A percentile compares a stretch with the other conserved stretches of the same genome.
These are phyloP conservation scores for Pleurotus eryngii DNA, from an alignment of 768 basidiomycete species.

Conservation along the genomic window DNA sequence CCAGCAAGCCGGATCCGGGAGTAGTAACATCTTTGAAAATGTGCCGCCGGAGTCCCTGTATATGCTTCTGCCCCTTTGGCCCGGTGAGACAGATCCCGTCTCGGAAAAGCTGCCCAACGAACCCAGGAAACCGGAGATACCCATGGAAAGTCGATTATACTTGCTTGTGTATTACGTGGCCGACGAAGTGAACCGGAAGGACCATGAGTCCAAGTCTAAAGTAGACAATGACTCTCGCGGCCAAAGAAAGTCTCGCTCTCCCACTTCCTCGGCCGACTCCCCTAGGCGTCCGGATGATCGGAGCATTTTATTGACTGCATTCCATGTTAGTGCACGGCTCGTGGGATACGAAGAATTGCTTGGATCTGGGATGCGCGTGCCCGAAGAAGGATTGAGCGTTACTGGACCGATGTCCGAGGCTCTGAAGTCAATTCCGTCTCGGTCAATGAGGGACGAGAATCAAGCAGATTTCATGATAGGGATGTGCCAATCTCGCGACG, in stretches of 20 bases:
- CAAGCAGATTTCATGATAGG: slow-evolving; percentile 51
- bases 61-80: slow-evolving; percentile 87
- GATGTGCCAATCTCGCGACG: slow-evolving; percentile 55
- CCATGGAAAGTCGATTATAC: slow-evolving; percentile 58
- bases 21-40: slow-evolving; percentile 49
- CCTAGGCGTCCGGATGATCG: slow-evolving; percentile 34
- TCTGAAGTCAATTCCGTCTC: slow-evolving; percentile 41
- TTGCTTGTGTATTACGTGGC: slow-evolving; percentile 77
- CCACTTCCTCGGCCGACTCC: slow-evolving; percentile 33
- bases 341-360: slow-evolving; percentile 71
- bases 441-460: slow-evolving; percentile 31
- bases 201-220: slow-evolving; percentile 17
- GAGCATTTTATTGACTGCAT: slow-evolving; percentile 54
- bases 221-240: slow-evolving; percentile 13
- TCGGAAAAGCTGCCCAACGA: slow-evolving; percentile 16
- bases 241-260: slow-evolving; percentile 11
- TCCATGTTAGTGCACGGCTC: slow-evolving; percentile 73
- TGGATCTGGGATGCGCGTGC: slow-evolving; percentile 69
- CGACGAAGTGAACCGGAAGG: background rate
- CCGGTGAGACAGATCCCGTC: slow-evolving; percentile 60
- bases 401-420: slow-evolving; percentile 57
- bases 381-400: slow-evolving; percentile 66
- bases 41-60: slow-evolving; percentile 70
- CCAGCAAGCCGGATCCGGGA: slow-evolving; percentile 13
- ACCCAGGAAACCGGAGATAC: slow-evolving; percentile 33